Evolutionary conservation across 73 alveolate genomes (phyloP), one percentile per base, ranked within the genome.

Genomic region (Blepharisma japonicum): DNA sequence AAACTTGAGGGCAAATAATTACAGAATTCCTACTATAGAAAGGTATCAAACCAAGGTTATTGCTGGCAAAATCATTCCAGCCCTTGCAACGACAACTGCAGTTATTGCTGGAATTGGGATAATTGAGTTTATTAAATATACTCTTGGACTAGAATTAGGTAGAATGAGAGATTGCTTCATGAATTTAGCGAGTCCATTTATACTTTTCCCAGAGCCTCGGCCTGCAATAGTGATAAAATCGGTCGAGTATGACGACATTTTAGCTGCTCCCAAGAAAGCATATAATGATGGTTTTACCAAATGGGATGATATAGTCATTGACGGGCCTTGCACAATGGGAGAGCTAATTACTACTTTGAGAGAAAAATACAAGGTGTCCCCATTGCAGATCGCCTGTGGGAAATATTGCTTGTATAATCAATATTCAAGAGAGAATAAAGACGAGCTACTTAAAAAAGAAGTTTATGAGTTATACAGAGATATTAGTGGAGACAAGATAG

Each of bases 11-110:
- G 99, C 99, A 0, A 89, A 89, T 82, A 93, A 95, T 86, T 93
- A 95, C 85, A 89, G 88, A 80, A 91, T 95, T 45, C 84, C 80
- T 45, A 96, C 91, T 71, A 83, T 92, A 68, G 97, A 92, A 68
- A 81, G 89, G 53, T 91, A 86, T 83, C 93, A 95, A 89, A 84
- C 96, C 45, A 96, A 96, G 89, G 81, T 94, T 93, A 94, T 94
- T n/a, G 98, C 98, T 6, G 99, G 99, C 21, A 97, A 97, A 90
- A 97, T 97, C 71, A 95, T 97, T 71, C 99, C 99, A 21, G 99
- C 99, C 54, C 94, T 97, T 42, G 99, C 99, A 46, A 96, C 99
- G 50, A 97, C 99, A 21, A 97, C 99, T 55, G 99, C 99, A 18
- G 93, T 97, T 94, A 90, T 94, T 80, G 93, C 98, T 18, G 99